These are phyloP conservation scores for Phragmites australis DNA, from an alignment of 176 grass and related monocot species.

Conservation along the genomic window DNA sequence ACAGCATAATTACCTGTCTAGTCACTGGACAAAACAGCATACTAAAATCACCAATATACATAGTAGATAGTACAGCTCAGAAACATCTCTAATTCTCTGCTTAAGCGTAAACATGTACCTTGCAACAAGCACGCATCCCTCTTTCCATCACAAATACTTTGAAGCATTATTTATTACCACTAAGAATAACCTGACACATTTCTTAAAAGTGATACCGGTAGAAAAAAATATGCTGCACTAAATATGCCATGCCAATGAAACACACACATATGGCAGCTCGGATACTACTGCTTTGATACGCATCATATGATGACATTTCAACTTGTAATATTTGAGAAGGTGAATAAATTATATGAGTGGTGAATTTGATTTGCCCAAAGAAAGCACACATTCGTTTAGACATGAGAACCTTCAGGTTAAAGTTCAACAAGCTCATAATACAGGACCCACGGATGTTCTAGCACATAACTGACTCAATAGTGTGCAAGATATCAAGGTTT, in stretches of 20 bases:
- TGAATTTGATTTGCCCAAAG: not conserved
- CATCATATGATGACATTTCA: not conserved
- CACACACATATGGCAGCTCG: not conserved
- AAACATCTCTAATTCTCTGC: slow-evolving; percentile 15
- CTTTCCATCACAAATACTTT: not conserved
- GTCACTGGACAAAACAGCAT: not conserved
- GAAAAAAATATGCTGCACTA: not conserved
- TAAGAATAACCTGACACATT: not conserved
- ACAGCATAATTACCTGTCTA: not conserved
- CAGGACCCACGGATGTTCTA: not conserved
- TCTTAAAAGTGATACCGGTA: not conserved
- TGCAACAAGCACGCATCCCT: not conserved
- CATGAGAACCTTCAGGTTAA: slow-evolving; percentile 6
- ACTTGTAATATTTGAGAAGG: slow-evolving; percentile 1
- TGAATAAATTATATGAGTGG: not conserved
- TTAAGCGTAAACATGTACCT: not conserved
- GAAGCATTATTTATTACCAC: slow-evolving; percentile 13
- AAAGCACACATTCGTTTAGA: not conserved
- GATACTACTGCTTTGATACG: not conserved
- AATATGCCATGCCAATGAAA: not conserved
- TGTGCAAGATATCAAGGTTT: slow-evolving; percentile 15
- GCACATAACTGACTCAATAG: not conserved
- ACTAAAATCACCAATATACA: not conserved
- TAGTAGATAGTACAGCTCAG: slow-evolving; percentile 5
- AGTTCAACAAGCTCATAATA: not conserved